Percentiles rank a stretch among this genome's conserved stretches.
Conservation (phyloP, 441 rosid genomes). For the Sinapis alba region DNA sequence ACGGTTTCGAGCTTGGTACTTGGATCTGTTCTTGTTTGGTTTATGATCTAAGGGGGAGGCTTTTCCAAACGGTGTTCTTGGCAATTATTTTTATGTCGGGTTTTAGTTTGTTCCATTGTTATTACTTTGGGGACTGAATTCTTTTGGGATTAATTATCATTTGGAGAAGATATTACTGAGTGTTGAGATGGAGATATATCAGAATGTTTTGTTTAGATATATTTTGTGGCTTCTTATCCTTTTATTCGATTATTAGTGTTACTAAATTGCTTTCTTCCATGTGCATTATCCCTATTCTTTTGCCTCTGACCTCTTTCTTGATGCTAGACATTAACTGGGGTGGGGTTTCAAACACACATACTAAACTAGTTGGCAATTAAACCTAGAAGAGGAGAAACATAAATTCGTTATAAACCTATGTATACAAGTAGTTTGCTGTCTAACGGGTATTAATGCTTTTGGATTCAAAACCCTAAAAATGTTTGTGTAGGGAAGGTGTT, state of each 20-base stretch:
- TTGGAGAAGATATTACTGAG: slow-evolving; percentile 35
- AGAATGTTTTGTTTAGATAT: slow-evolving; percentile 34
- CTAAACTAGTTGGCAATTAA: neutral
- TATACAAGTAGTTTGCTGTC: neutral
- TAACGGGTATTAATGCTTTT: neutral
- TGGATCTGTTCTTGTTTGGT: slow-evolving; percentile 50
- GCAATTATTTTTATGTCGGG: slow-evolving; percentile 10
- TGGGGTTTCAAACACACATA: neutral
- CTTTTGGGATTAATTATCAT: slow-evolving; percentile 37
- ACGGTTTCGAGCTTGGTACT: slow-evolving; percentile 47
- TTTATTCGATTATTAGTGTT: slow-evolving; percentile 30
- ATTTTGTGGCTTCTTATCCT: slow-evolving; percentile 33
- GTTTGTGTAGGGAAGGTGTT: neutral
- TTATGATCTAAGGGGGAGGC: slow-evolving; percentile 45
- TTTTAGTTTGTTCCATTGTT: slow-evolving; percentile 33
- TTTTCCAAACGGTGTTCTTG: neutral
- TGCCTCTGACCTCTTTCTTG: neutral
- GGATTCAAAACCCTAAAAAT: neutral
- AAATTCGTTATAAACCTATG: neutral
- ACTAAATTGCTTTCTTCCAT: slow-evolving; percentile 9
- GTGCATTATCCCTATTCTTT: neutral
- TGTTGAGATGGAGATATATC: slow-evolving; percentile 34
- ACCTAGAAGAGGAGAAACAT: neutral
- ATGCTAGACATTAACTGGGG: neutral
- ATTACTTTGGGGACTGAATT: slow-evolving; percentile 40